Evolutionary conservation across 352 stramenopile genomes (phyloP).

Genomic region (Elongisporangium prolatum): DNA sequence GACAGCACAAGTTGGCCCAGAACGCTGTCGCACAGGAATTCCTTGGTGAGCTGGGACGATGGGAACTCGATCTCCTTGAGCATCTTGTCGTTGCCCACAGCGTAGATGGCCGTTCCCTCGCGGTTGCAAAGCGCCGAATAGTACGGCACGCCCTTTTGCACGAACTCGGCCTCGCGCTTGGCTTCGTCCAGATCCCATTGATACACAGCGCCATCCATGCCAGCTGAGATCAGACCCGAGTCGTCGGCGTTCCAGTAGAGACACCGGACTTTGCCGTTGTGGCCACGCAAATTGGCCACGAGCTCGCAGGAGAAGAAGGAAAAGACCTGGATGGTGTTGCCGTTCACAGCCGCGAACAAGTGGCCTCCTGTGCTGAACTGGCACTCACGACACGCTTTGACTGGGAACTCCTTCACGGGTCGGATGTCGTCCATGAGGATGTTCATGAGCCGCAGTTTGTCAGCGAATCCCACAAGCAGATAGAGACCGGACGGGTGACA

Average conservation of each 20-base stretch:
- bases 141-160: constrained; percentile 92
- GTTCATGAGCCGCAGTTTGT: constrained; percentile 89
- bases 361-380: constrained; percentile 86
- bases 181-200: constrained; percentile 91
- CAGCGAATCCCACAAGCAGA: constrained; percentile 86
- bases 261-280: constrained; percentile 91
- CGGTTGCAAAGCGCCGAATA: constrained; percentile 83
- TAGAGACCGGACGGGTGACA: constrained; percentile 91
- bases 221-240: constrained; percentile 81
- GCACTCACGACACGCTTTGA: constrained; percentile 81
- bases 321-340: constrained; percentile 92
- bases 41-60: constrained; percentile 65
- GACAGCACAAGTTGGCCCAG: constrained; percentile 86
- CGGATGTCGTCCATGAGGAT: constrained; percentile 91
- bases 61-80: constrained; percentile 90
- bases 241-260: constrained; percentile 88
- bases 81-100: constrained; percentile 85
- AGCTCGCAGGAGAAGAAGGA: constrained; percentile 90
- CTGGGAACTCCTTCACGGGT: constrained; percentile 77
- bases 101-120: constrained; percentile 75
- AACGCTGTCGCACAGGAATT: constrained; percentile 75
- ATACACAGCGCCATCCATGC: constrained; percentile 92
- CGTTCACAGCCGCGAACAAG: constrained; percentile 92
- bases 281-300: constrained; percentile 86
- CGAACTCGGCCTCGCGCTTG: constrained; percentile 90